Evolutionary conservation across 352 stramenopile species (phyloP).

Genomic region (Phytophthora kernoviae): DNA sequence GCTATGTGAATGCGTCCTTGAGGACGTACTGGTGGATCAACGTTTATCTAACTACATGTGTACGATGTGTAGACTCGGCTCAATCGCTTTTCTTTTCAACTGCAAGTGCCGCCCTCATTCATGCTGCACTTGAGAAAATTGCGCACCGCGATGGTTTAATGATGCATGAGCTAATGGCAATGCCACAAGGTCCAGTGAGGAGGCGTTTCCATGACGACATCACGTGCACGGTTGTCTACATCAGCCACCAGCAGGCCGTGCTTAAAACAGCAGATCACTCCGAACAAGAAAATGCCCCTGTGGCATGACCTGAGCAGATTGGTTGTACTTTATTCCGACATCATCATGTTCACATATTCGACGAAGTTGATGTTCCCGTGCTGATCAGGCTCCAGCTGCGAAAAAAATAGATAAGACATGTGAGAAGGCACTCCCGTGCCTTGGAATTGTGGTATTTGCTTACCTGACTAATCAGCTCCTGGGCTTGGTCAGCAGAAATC

Average conservation of each 20-base stretch:
- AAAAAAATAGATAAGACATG: slow-evolving; percentile 14
- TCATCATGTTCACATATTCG: slow-evolving; percentile 97
- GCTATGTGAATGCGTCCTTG: not conserved
- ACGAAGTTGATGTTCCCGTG: slow-evolving; percentile 94
- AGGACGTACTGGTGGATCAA: not conserved
- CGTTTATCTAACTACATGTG: slow-evolving; percentile 1
- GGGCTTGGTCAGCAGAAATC: slow-evolving; percentile 89
- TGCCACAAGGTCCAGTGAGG: slow-evolving; percentile 50
- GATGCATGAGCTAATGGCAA: slow-evolving; percentile 69
- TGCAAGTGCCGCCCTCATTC: slow-evolving; percentile 64
- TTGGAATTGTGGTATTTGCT: not conserved
- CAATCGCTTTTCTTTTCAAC: slow-evolving; percentile 65
- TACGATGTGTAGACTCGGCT: slow-evolving; percentile 33
- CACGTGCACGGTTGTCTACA: slow-evolving; percentile 78
- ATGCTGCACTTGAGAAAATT: slow-evolving; percentile 73
- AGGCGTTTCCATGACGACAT: slow-evolving; percentile 81
- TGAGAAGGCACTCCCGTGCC: slow-evolving; percentile 1
- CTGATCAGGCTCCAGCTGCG: slow-evolving; percentile 90
- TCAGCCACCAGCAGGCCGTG: slow-evolving; percentile 33
- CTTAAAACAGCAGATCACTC: slow-evolving; percentile 8
- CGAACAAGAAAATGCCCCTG: slow-evolving; percentile 8
- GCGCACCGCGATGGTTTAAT: slow-evolving; percentile 70
- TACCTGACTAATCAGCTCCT: slow-evolving; percentile 92
- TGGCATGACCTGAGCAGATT: slow-evolving; percentile 10
- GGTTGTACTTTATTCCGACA: slow-evolving; percentile 67